Evolutionary conservation across 257 asterid genomes (phyloP).

Genomic region (Eustoma russellianum): DNA sequence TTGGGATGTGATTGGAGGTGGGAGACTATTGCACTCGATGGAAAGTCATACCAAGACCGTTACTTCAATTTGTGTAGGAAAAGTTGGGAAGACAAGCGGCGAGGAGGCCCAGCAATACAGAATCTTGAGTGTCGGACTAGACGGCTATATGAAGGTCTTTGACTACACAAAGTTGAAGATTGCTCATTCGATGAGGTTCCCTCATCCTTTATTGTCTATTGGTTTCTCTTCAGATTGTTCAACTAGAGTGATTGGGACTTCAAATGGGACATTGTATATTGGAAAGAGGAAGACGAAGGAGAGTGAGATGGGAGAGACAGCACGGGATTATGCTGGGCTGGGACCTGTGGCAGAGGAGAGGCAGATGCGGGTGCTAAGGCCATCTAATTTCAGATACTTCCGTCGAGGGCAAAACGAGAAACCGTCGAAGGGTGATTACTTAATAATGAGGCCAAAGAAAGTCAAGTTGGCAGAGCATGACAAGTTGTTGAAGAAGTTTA

Average conservation of each 20-base stretch:
- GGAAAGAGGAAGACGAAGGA: conserved; percentile 60
- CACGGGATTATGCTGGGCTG: conserved; percentile 26
- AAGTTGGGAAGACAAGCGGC: conserved; percentile 37
- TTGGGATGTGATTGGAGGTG: conserved; percentile 96
- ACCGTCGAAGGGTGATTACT: conserved; percentile 62
- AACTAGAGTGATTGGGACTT: conserved; percentile 65
- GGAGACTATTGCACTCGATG: conserved; percentile 70
- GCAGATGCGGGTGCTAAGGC: conserved; percentile 47
- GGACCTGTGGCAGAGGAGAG: conserved; percentile 37
- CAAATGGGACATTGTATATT: conserved; percentile 60
- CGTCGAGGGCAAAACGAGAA: conserved; percentile 71
- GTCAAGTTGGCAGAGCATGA: conserved; percentile 69
- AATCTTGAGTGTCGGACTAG: conserved; percentile 72
- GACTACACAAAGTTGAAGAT: conserved; percentile 75
- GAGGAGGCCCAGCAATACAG: conserved; percentile 53
- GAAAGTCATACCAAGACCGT: conserved; percentile 95
- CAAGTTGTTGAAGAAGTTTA: conserved; percentile 62
- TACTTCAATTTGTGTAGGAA: conserved; percentile 65
- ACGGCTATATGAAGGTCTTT: conserved; percentile 87
- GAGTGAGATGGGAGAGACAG: conserved; percentile 15
- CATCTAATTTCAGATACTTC: conserved; percentile 75
- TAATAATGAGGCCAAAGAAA: conserved; percentile 55
- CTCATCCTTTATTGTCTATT: conserved; percentile 59
- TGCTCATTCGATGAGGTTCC: conserved; percentile 78
- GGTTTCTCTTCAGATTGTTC: conserved; percentile 76